Evolutionary conservation across 208 protist genomes (phyloP).

Genomic region (Trypanosoma grayi): DNA sequence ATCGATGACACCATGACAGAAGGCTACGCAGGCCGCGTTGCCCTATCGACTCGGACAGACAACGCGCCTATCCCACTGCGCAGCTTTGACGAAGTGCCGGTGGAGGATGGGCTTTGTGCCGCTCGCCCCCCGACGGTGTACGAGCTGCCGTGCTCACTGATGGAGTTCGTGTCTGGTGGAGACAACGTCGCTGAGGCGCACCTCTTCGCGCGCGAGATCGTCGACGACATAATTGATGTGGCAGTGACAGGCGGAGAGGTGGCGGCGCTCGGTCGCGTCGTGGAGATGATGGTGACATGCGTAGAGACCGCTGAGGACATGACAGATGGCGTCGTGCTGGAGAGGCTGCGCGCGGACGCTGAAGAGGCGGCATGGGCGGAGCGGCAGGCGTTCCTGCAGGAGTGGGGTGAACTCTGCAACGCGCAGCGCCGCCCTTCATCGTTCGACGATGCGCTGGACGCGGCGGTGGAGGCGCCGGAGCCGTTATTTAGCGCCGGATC

Average conservation of each 20-base stretch:
- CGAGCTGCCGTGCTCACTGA: slow-evolving; percentile 31
- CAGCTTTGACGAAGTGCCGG: slow-evolving; percentile 31
- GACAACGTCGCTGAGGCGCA: slow-evolving; percentile 8
- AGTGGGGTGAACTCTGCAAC: slow-evolving; percentile 24
- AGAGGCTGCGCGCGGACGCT: slow-evolving; percentile 12
- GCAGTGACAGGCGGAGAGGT: slow-evolving; percentile 2
- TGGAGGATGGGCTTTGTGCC: slow-evolving; percentile 3
- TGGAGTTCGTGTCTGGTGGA: slow-evolving; percentile 28
- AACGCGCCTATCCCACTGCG: slow-evolving; percentile 3
- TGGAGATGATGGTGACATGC: slow-evolving; percentile 30
- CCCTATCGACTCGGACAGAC: neutral
- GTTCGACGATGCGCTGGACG: slow-evolving; percentile 1
- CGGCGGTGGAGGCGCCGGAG: neutral
- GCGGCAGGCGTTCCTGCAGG: slow-evolving; percentile 14
- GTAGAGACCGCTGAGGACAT: slow-evolving; percentile 27
- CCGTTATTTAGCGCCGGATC: slow-evolving; percentile 20
- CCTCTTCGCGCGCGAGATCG: slow-evolving; percentile 24
- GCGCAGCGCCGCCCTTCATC: neutral
- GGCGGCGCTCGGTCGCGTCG: slow-evolving; percentile 9
- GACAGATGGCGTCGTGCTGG: slow-evolving; percentile 22
- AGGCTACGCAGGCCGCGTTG: slow-evolving; percentile 12
- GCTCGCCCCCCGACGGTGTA: slow-evolving; percentile 24
- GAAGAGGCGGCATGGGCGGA: slow-evolving; percentile 21
- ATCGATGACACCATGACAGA: slow-evolving; percentile 20
- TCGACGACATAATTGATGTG: slow-evolving; percentile 31